These are phyloP conservation scores for Lipomyces yarrowii DNA, from an alignment of 1,139 yeast genomes.

Conservation along the genomic window DNA sequence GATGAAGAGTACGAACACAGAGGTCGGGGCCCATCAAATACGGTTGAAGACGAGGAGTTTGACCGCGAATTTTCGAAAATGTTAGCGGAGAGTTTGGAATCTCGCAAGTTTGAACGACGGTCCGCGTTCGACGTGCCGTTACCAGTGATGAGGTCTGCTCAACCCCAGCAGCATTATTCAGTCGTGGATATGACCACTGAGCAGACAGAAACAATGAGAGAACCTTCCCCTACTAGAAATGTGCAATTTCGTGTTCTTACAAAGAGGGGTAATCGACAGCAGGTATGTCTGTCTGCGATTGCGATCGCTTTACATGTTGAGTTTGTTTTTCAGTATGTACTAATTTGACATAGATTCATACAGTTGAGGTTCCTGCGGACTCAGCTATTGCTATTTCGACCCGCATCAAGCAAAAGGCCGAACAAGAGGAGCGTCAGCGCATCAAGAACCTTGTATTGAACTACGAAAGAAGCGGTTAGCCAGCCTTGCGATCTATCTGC, in stretches of 20 bases:
- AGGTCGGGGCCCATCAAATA: slow-evolving; percentile 33
- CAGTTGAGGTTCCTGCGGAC: slow-evolving; percentile 31
- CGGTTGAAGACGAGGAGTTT: slow-evolving; percentile 40
- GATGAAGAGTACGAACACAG: slow-evolving; percentile 30
- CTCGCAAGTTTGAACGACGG: slow-evolving; percentile 32
- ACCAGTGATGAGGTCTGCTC: slow-evolving; percentile 34
- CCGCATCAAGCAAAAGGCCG: slow-evolving; percentile 29
- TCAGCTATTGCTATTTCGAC: slow-evolving; percentile 34
- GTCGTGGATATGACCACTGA: slow-evolving; percentile 20
- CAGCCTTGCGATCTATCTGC: not conserved
- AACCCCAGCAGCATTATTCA: slow-evolving; percentile 16
- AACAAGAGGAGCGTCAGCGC: slow-evolving; percentile 29
- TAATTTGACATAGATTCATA: slow-evolving; percentile 18
- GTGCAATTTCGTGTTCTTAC: slow-evolving; percentile 33
- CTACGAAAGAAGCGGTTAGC: slow-evolving; percentile 24
- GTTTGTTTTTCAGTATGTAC: not conserved
- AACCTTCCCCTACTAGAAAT: slow-evolving; percentile 6
- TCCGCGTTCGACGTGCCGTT: slow-evolving; percentile 42
- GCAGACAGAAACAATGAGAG: not conserved
- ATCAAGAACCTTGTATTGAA: slow-evolving; percentile 32
- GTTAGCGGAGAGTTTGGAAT: slow-evolving; percentile 40
- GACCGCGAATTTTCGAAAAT: slow-evolving; percentile 43
- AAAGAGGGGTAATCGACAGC: slow-evolving; percentile 32
- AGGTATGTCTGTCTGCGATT: slow-evolving; percentile 11
- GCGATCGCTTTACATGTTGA: not conserved